Percentiles rank a stretch among this genome's conserved stretches.
phyloP scores from a whole-genome alignment of 2,329 filamentous ascomycete species.

The Fusarium coffeatum region DNA sequence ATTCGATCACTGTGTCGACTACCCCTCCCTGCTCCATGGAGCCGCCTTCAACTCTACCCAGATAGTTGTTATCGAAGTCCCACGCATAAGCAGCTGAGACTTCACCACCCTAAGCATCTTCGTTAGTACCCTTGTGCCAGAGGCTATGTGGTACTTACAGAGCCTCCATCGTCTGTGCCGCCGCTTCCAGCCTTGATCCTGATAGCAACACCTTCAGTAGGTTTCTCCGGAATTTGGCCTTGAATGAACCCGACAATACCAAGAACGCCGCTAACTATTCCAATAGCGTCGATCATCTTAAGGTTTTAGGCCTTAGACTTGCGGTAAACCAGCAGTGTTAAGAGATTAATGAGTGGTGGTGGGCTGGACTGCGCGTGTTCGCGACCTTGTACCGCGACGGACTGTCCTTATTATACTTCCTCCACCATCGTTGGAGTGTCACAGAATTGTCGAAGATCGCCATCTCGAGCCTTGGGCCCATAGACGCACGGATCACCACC shows the following conservation, averaged over 20 bases:
- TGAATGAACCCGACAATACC: neutral
- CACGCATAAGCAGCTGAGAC: neutral
- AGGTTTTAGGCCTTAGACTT: accelerated
- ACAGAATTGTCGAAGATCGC: no score
- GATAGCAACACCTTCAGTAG: neutral
- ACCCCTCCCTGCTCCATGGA: neutral
- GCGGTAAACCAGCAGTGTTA: no score
- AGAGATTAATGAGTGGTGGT: no score
- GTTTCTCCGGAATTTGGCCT: accelerated
- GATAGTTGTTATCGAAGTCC: neutral
- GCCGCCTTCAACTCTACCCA: neutral
- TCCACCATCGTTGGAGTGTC: no score
- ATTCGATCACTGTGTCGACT: neutral
- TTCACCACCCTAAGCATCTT: neutral
- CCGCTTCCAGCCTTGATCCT: neutral
- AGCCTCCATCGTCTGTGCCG: neutral
- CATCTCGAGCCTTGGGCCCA: no score
- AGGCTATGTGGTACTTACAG: neutral
- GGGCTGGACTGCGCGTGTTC: no score
- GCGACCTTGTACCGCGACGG: no score
- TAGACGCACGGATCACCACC: no score
- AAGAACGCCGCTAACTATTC: neutral
- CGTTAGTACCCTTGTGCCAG: neutral
- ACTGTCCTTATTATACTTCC: no score
- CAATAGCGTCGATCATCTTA: neutral